Base-by-base conservation (phyloP, 106 monocot genomes). In the Hemerocallis citrina region DNA sequence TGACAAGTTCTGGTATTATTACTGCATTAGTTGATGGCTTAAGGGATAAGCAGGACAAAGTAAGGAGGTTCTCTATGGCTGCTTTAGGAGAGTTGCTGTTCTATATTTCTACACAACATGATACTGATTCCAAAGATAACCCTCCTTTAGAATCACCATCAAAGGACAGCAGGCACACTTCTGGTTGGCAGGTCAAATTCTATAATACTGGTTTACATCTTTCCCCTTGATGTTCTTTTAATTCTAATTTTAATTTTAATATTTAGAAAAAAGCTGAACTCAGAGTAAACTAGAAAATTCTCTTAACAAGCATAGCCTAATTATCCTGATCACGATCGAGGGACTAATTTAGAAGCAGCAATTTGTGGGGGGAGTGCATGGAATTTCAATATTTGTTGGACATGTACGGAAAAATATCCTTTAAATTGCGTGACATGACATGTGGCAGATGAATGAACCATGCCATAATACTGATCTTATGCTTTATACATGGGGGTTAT, bases 61-160 rank as follows among this genome's bases (percentile, higher is more conserved):
- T 92, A 31, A 88, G 98, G 73, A 85, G 91, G 59, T 88, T 79
- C 33, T 98, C 70, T 58, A 98, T 98, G 98, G 91, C 88, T 75
- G 87, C 92, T 55, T 67, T 98, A 30, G 98, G 98, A 29, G 98
- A 98, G 46, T 63, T 98, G 64, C 66, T 98, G 13, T 98, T 92
- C 76, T 98, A 98, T 68, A 85, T 98, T 57, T 88, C 92, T 62
- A 92, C 98, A 32, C 82, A 82, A 44, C 69, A 41, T 68, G 88
- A 80, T 59, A 62, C 72, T 16, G 47, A 47, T 62, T 52, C 52
- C 28, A 81, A 76, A 52, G 91, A 81, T 50, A 57, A 14, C 63
- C 72, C 55, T 73, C 47, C 65, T 32, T 30, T 48, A 39, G 81
- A 86, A 43, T 91, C 96, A 67, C 91, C 90, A 70, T 79, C 79